Evolutionary conservation across 345 rosid species (phyloP).

Genomic region (Aquilaria malaccensis): DNA sequence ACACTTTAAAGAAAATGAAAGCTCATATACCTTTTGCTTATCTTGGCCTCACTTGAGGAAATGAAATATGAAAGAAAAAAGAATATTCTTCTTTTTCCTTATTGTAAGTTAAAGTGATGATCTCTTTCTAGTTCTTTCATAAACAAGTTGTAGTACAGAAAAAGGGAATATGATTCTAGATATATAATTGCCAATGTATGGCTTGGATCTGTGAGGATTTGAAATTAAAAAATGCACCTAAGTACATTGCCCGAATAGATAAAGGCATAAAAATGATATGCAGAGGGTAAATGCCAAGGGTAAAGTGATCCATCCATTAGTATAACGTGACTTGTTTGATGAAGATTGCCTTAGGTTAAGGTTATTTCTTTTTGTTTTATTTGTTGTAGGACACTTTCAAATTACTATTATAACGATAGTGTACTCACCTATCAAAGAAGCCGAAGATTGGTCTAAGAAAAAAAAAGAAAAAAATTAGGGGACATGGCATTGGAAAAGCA

Average conservation of each 20-base stretch:
- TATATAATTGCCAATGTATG: conserved; percentile 20
- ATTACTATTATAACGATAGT: conserved; percentile 2
- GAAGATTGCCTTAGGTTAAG: conserved; percentile 21
- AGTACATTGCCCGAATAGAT: conserved; percentile 8
- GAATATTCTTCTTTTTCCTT: neutral
- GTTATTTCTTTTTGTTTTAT: conserved; percentile 48
- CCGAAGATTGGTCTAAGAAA: conserved; percentile 29
- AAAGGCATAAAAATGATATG: conserved; percentile 45
- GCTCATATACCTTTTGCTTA: neutral
- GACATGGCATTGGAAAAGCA: conserved; percentile 32
- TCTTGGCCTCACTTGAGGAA: conserved; percentile 2
- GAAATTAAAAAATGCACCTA: conserved; percentile 18
- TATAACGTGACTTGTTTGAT: conserved; percentile 8
- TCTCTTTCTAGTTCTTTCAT: conserved; percentile 14
- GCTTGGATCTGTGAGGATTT: conserved; percentile 51
- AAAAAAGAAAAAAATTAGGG: conserved; percentile 11
- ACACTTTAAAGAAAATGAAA: neutral
- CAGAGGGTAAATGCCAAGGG: conserved; percentile 21
- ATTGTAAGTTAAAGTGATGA: conserved; percentile 17
- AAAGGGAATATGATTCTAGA: conserved; percentile 25
- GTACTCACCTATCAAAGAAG: conserved; percentile 23
- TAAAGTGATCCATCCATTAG: neutral
- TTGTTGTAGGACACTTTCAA: conserved; percentile 16
- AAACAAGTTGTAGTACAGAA: conserved; percentile 33
- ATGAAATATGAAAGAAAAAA: conserved; percentile 15